A percentile compares a stretch with the other conserved stretches of the same genome.
phyloP scores from a whole-genome alignment of 441 rosid genomes.

The Capsella rubella region DNA sequence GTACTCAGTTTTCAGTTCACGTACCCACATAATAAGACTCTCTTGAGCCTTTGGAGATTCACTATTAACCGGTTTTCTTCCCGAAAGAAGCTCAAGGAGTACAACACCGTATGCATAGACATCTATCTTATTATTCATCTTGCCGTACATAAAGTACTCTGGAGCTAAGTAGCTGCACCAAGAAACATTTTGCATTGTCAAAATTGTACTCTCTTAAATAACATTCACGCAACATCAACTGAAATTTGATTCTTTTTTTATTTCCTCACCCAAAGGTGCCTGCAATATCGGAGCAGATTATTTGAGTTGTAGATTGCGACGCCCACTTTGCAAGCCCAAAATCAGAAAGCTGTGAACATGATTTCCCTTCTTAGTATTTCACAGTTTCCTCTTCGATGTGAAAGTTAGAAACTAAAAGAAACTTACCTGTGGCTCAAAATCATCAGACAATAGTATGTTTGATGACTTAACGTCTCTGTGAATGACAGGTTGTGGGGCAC shows the following conservation, averaged over 20 bases:
- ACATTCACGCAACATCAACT: constrained; percentile 16
- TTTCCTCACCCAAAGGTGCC: constrained; percentile 77
- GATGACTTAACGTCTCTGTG: constrained; percentile 86
- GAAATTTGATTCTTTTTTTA: not conserved
- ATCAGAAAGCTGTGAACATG: constrained; percentile 67
- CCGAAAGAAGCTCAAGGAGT: constrained; percentile 78
- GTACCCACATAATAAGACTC: constrained; percentile 85
- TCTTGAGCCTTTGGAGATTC: constrained; percentile 72
- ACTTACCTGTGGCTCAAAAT: constrained; percentile 73
- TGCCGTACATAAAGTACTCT: constrained; percentile 80
- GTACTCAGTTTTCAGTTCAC: constrained; percentile 24
- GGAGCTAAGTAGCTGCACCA: constrained; percentile 76
- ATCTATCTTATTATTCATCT: constrained; percentile 75
- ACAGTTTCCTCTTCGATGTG: not conserved
- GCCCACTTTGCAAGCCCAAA: constrained; percentile 83
- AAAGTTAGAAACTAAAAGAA: constrained; percentile 3
- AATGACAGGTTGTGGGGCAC: constrained; percentile 56
- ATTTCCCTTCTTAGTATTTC: constrained; percentile 4
- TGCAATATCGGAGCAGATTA: constrained; percentile 65
- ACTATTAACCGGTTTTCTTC: constrained; percentile 67
- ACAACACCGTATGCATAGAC: constrained; percentile 78
- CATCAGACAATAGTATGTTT: constrained; percentile 66
- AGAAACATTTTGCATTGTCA: constrained; percentile 1
- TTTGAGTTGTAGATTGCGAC: constrained; percentile 55
- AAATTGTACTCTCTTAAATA: constrained; percentile 1